A percentile compares a stretch with the other conserved stretches of the same genome.
These are phyloP conservation scores for Fragilaria radians DNA, from an alignment of 108 stramenopile species.

Conservation along the genomic window DNA sequence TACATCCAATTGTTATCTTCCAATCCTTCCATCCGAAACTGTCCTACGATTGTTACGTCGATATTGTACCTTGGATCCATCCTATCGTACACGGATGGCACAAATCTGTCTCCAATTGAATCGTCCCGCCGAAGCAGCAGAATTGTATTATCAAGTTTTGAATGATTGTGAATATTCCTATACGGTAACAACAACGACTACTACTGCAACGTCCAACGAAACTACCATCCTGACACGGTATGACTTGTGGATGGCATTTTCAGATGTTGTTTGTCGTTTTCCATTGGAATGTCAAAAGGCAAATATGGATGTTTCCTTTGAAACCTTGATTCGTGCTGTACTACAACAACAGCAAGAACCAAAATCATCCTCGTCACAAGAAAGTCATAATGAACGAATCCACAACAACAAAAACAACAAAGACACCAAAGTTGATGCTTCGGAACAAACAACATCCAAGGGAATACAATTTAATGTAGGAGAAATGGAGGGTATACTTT, in stretches of 20 bases:
- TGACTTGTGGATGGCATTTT: conserved; percentile 93
- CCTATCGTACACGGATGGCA: conserved; percentile 37
- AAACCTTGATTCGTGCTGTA: conserved; percentile 83
- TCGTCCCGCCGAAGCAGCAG: conserved; percentile 84
- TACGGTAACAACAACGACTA: too few relatives aligned
- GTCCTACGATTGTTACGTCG: conserved; percentile 21
- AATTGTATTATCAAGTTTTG: conserved; percentile 74
- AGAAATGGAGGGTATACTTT: conserved; percentile 92
- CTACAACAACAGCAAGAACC: conserved; percentile 25
- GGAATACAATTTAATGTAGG: conserved; percentile 40
- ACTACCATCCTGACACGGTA: conserved; percentile 56
- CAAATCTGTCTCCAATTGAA: conserved; percentile 32
- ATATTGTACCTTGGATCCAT: conserved; percentile 23
- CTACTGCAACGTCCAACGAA: too few relatives aligned
- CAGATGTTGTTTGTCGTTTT: conserved; percentile 83
- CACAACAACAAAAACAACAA: conserved; percentile 15
- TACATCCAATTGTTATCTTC: not conserved
- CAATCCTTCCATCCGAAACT: conserved; percentile 8
- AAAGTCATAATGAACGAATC: conserved; percentile 24
- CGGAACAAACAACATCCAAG: conserved; percentile 18
- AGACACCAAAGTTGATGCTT: conserved; percentile 4
- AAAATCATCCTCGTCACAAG: conserved; percentile 10
- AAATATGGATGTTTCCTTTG: conserved; percentile 83
- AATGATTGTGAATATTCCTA: too few relatives aligned
- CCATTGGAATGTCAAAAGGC: conserved; percentile 64